Evolutionary conservation across 805 yeast species (phyloP).

Genomic region (Wickerhamia fluorescens): DNA sequence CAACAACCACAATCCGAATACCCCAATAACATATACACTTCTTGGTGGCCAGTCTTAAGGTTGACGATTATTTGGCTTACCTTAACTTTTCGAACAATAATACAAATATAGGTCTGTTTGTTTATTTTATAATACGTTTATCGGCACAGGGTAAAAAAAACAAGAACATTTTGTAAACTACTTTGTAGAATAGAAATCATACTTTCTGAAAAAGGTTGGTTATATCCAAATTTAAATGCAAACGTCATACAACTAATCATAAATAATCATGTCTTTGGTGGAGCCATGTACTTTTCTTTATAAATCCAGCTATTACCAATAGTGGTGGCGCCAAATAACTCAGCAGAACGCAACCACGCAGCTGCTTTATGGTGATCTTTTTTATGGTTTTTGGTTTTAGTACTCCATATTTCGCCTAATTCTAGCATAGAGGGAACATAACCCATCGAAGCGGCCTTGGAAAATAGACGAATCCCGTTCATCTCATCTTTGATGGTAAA

Average conservation of each 20-base stretch:
- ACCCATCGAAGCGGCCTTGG: conserved; percentile 62
- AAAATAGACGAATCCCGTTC: conserved; percentile 52
- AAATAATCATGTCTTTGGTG: too few relatives aligned
- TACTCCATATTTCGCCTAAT: conserved; percentile 64
- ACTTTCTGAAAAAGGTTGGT: too few relatives aligned
- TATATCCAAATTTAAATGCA: too few relatives aligned
- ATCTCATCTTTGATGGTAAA: conserved; percentile 40
- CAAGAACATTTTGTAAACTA: too few relatives aligned
- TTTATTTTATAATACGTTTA: too few relatives aligned
- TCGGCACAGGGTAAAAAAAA: too few relatives aligned
- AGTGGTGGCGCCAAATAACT: conserved; percentile 49
- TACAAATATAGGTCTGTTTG: too few relatives aligned
- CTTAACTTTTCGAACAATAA: too few relatives aligned
- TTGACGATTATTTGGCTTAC: too few relatives aligned
- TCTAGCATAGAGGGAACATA: conserved; percentile 61
- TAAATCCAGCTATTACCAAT: conserved; percentile 73
- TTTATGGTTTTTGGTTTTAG: conserved; percentile 46
- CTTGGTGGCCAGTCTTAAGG: conserved; percentile 3
- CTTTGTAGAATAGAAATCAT: too few relatives aligned
- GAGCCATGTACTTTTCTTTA: conserved; percentile 59
- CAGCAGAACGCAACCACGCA: conserved; percentile 63
- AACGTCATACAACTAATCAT: too few relatives aligned
- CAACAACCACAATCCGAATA: conserved; percentile 9
- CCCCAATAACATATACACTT: conserved; percentile 7
- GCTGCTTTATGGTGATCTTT: conserved; percentile 59